phyloP scores from a whole-genome alignment of 345 rosid species.

The Eucalyptus victrix region DNA sequence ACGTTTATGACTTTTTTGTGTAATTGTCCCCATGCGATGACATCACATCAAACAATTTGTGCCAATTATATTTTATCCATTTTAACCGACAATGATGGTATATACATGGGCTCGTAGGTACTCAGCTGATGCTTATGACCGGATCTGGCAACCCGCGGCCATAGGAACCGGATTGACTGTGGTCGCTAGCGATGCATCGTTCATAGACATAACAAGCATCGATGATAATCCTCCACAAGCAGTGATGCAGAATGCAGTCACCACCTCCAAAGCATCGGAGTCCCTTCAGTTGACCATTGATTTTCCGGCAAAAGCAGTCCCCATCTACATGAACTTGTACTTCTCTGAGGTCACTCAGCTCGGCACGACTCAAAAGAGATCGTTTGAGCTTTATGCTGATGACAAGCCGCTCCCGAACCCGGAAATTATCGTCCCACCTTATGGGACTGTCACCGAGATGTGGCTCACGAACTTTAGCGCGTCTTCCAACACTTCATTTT shows the following conservation, averaged over 20 bases:
- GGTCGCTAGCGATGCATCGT: neutral
- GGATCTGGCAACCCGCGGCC: conserved; percentile 25
- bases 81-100: neutral
- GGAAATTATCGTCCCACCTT: conserved; percentile 9
- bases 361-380: conserved; percentile 12
- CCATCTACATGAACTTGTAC: conserved; percentile 18
- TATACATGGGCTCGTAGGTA: neutral
- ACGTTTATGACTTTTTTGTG: no score
- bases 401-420: neutral
- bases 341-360: conserved; percentile 32
- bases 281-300: neutral
- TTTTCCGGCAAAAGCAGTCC: conserved; percentile 1
- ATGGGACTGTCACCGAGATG: conserved; percentile 3
- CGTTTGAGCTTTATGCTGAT: conserved; percentile 8
- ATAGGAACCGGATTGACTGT: neutral
- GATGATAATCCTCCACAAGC: conserved; percentile 20
- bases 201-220: neutral
- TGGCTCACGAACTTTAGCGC: neutral
- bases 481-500: conserved; percentile 10
- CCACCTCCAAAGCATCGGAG: neutral
- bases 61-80: neutral
- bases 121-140: conserved; percentile 10
- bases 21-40: neutral
- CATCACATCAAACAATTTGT: neutral
- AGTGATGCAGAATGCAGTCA: conserved; percentile 17